Percentiles rank a stretch among this genome's conserved stretches.
Evolutionary conservation across 1,284 basidiomycete genomes (phyloP).

Genomic region (Ustilago curta): DNA sequence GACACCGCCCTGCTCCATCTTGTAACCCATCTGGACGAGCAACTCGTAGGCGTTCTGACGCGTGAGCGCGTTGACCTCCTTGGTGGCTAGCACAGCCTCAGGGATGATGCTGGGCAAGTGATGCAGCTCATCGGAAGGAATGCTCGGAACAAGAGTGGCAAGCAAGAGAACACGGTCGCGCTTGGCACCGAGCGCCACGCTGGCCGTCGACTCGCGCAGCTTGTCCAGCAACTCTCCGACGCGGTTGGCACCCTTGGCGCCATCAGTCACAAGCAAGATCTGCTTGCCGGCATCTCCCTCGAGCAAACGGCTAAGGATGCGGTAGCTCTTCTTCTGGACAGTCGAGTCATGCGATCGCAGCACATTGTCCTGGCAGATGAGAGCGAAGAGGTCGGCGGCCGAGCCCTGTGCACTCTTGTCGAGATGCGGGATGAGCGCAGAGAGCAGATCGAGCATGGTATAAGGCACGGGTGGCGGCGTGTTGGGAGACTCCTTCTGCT

Average conservation of each 20-base stretch:
- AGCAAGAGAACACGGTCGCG: constrained; percentile 84
- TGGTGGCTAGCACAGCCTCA: constrained; percentile 96
- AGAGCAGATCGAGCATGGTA: constrained; percentile 88
- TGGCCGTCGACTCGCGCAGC: constrained; percentile 66
- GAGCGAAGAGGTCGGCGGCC: constrained; percentile 71
- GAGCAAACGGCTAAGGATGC: constrained; percentile 78
- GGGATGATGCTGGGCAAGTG: constrained; percentile 89
- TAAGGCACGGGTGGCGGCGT: constrained; percentile 73
- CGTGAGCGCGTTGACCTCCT: constrained; percentile 94
- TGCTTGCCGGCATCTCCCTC: constrained; percentile 52
- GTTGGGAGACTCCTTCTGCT: constrained; percentile 42
- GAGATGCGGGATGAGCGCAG: constrained; percentile 80
- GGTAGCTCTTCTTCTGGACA: constrained; percentile 95
- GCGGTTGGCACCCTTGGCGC: constrained; percentile 20
- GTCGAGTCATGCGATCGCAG: constrained; percentile 78
- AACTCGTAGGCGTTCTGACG: constrained; percentile 90
- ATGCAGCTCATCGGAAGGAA: constrained; percentile 82
- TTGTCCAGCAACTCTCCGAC: constrained; percentile 55
- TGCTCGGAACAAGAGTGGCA: constrained; percentile 77
- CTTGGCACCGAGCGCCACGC: constrained; percentile 86
- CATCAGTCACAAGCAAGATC: constrained; percentile 29
- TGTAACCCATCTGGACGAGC: constrained; percentile 89
- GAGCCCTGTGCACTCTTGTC: constrained; percentile 39
- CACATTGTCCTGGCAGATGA: constrained; percentile 71
- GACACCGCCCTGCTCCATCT: constrained; percentile 88